Evolutionary conservation across 768 basidiomycete genomes (phyloP).

Genomic region (Leucosporidium scottii): DNA sequence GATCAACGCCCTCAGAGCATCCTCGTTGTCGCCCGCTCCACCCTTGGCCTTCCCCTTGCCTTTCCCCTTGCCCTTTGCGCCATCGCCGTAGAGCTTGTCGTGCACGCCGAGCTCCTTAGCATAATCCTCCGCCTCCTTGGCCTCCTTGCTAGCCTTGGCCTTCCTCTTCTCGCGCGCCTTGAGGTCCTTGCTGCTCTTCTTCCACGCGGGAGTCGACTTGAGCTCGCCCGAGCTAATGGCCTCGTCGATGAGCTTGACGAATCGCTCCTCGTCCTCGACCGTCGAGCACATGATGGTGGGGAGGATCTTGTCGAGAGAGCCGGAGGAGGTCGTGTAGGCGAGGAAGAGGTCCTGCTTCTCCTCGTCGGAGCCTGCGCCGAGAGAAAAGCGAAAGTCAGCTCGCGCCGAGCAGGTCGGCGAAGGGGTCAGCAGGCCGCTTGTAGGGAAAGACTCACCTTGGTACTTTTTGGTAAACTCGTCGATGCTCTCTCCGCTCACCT

Average conservation of each 20-base stretch:
- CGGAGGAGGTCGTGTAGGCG: conserved; percentile 64
- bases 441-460: conserved; percentile 58
- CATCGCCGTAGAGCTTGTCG: conserved; percentile 35
- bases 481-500: conserved; percentile 49
- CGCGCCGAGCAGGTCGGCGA: not conserved
- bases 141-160: conserved; percentile 33
- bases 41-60: conserved; percentile 15
- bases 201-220: conserved; percentile 54
- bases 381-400: not conserved
- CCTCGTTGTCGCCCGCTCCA: conserved; percentile 31
- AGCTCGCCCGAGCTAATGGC: conserved; percentile 61
- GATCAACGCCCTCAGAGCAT: conserved; percentile 33
- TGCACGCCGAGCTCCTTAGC: conserved; percentile 39
- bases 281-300: conserved; percentile 77
- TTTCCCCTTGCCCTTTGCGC: conserved; percentile 1
- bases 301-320: conserved; percentile 76
- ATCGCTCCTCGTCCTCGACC: conserved; percentile 74
- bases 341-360: conserved; percentile 70
- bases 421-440: conserved; percentile 15
- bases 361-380: conserved; percentile 53
- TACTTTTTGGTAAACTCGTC: conserved; percentile 93
- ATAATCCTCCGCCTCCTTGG: conserved; percentile 35
- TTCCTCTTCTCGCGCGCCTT: conserved; percentile 49
- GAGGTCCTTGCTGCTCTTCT: conserved; percentile 64
- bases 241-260: conserved; percentile 60